These are phyloP conservation scores for Centaurea solstitialis DNA, from an alignment of 129 eudicot genomes.

Conservation along the genomic window DNA sequence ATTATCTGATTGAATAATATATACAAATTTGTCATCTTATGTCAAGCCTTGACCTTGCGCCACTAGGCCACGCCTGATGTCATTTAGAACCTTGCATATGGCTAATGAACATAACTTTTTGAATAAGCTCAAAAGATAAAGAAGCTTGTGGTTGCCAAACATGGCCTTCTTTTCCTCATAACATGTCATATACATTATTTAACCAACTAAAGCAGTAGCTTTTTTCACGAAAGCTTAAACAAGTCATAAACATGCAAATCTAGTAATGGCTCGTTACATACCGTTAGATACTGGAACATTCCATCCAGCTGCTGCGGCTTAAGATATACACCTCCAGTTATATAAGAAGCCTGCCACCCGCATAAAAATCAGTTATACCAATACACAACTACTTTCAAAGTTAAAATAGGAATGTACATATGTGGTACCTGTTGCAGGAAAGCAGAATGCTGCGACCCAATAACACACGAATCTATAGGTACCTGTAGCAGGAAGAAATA, in stretches of 20 bases:
- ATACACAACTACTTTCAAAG: background rate
- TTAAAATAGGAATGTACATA: background rate
- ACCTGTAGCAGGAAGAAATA: slow-evolving; percentile 32
- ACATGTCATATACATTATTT: background rate
- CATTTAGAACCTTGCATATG: background rate
- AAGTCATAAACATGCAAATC: background rate
- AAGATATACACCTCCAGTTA: slow-evolving; percentile 78
- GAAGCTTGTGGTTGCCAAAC: background rate
- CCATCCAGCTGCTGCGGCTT: slow-evolving; percentile 71
- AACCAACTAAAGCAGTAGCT: background rate
- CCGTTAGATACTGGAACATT: slow-evolving; percentile 68
- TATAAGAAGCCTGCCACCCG: slow-evolving; percentile 64
- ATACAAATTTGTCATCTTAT: too few relatives aligned
- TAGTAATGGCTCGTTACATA: slow-evolving; percentile 22
- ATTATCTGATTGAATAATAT: too few relatives aligned
- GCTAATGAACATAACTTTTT: background rate
- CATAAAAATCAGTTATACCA: background rate
- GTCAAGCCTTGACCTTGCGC: too few relatives aligned
- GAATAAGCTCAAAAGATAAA: background rate
- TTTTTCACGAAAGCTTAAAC: background rate
- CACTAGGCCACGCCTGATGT: too few relatives aligned
- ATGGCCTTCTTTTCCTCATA: background rate
- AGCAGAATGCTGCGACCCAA: slow-evolving; percentile 77
- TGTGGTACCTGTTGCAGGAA: slow-evolving; percentile 72
- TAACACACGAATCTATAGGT: slow-evolving; percentile 77